A percentile compares a stretch with the other conserved stretches of the same genome.
phyloP scores from a whole-genome alignment of 23 red algal genomes.

The Chondrus crispus region DNA sequence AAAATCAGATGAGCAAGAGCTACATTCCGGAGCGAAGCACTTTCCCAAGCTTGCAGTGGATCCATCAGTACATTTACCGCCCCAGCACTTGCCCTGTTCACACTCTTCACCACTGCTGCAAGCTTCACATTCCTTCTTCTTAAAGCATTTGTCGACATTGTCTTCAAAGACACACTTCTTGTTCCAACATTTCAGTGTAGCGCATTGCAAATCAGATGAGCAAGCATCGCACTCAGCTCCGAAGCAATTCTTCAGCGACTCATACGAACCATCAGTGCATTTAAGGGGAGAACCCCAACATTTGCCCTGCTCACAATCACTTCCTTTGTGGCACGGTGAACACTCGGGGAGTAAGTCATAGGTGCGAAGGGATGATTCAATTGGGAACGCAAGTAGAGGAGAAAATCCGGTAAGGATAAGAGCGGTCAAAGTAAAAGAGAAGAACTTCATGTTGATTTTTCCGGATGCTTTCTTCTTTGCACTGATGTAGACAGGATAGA shows the following conservation, averaged over 20 bases:
- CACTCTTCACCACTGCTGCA: background rate
- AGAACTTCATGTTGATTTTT: too few relatives aligned
- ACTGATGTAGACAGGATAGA: too few relatives aligned
- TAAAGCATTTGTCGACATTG: slow-evolving; percentile 51
- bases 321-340: background rate
- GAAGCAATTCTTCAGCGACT: too few relatives aligned
- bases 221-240: slow-evolving; percentile 38
- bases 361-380: background rate
- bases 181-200: background rate
- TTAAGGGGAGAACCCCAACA: background rate
- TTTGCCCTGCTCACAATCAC: background rate
- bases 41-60: background rate
- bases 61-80: background rate
- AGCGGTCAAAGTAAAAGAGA: too few relatives aligned
- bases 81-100: background rate
- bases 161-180: too few relatives aligned
- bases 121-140: background rate
- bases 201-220: background rate
- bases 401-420: too few relatives aligned
- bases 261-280: background rate
- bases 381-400: too few relatives aligned
- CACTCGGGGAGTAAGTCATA: background rate
- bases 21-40: background rate
- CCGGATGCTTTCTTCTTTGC: too few relatives aligned
- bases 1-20: background rate